Percentiles rank a stretch among this genome's conserved stretches.
These are phyloP conservation scores for Adansonia madagascariensis DNA, from an alignment of 441 rosid genomes.

Conservation along the genomic window DNA sequence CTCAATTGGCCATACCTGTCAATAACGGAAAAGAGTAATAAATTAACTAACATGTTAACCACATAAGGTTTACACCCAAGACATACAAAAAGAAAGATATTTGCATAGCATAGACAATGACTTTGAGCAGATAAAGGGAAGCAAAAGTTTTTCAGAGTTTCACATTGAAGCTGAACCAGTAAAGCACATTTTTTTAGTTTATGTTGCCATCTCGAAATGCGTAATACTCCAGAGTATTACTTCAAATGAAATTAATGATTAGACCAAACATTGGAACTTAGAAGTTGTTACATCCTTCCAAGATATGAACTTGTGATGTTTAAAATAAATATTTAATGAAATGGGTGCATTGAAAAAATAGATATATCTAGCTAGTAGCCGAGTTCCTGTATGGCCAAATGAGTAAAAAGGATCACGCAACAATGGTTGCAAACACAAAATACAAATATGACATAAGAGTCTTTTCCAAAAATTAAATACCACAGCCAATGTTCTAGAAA, in stretches of 20 bases:
- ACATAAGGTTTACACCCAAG: not conserved
- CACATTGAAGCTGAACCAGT: not conserved
- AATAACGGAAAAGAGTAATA: conserved; percentile 17
- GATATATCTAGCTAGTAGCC: not conserved
- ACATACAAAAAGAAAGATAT: not conserved
- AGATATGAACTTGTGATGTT: not conserved
- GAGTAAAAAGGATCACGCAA: not conserved
- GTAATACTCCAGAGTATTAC: not conserved
- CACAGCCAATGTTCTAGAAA: not conserved
- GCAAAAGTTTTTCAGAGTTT: not conserved
- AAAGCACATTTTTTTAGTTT: conserved; percentile 1
- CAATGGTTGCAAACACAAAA: not conserved
- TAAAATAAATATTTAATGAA: not conserved
- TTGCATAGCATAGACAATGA: not conserved
- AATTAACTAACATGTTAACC: not conserved
- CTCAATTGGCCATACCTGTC: conserved; percentile 89
- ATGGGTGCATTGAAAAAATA: not conserved
- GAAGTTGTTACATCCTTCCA: not conserved
- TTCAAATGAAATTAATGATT: not conserved
- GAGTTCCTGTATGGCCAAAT: not conserved
- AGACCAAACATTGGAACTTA: not conserved
- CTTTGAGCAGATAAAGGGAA: not conserved
- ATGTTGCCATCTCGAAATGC: not conserved
- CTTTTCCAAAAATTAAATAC: not conserved
- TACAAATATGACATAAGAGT: not conserved